phyloP scores from a whole-genome alignment of 2,329 filamentous ascomycete genomes.

The Hortaea werneckii region DNA sequence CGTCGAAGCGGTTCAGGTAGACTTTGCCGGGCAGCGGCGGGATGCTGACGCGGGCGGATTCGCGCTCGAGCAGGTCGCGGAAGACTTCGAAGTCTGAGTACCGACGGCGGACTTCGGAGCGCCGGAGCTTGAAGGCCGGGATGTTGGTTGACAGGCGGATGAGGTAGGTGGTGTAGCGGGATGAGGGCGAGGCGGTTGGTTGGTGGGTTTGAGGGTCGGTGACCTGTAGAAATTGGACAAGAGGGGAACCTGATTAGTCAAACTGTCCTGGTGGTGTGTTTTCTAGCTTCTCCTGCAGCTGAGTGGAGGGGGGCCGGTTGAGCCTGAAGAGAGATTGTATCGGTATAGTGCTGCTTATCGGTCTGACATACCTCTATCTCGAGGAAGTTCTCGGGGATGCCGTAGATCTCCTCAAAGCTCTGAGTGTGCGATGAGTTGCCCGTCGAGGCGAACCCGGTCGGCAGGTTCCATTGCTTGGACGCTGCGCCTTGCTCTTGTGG shows the following conservation, averaged over 20 bases:
- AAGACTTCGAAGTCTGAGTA: slow-evolving; percentile 99
- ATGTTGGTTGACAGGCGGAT: slow-evolving; percentile 98
- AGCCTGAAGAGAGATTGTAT: too few relatives aligned
- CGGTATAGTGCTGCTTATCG: too few relatives aligned
- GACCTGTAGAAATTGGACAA: slow-evolving; percentile 51
- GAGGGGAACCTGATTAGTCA: not conserved
- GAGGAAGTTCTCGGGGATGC: slow-evolving; percentile 94
- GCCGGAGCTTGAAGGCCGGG: slow-evolving; percentile 90
- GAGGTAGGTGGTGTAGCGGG: slow-evolving; percentile 93
- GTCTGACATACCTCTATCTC: slow-evolving; percentile 70
- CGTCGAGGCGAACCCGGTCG: slow-evolving; percentile 24
- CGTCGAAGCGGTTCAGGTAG: slow-evolving; percentile 94
- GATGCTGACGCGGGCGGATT: slow-evolving; percentile 88
- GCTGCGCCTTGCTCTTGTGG: slow-evolving; percentile 6
- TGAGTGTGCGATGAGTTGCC: slow-evolving; percentile 40
- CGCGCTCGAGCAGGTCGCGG: slow-evolving; percentile 92
- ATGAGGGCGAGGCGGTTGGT: slow-evolving; percentile 48
- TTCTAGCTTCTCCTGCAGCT: not conserved
- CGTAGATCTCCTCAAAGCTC: slow-evolving; percentile 98
- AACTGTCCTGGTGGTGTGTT: not conserved
- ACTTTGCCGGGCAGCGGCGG: slow-evolving; percentile 94
- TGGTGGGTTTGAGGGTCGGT: slow-evolving; percentile 90
- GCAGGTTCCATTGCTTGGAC: slow-evolving; percentile 9
- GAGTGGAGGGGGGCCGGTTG: not conserved
- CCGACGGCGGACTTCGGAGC: slow-evolving; percentile 73